phyloP scores from a whole-genome alignment of 331 rosid genomes.

The Arachis monticola region DNA sequence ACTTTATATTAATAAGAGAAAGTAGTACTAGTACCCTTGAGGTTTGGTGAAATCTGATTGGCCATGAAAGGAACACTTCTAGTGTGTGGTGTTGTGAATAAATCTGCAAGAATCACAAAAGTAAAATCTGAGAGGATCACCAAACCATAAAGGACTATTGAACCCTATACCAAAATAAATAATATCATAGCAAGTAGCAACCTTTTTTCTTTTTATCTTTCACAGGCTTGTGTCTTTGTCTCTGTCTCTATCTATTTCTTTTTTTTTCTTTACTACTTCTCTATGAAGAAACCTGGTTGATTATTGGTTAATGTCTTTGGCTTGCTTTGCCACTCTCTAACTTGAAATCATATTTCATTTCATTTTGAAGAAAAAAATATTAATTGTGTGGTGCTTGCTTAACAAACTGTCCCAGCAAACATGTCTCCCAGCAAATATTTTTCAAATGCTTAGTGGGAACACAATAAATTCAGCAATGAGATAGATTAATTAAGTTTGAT shows the following conservation, averaged over 20 bases:
- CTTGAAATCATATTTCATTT: conserved; percentile 43
- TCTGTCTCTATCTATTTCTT: conserved; percentile 53
- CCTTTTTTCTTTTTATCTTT: conserved; percentile 45
- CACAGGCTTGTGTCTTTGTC: conserved; percentile 32
- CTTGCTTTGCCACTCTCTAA: conserved; percentile 48
- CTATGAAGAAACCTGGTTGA: conserved; percentile 58
- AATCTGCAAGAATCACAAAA: conserved; percentile 84
- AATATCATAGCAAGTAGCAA: not conserved
- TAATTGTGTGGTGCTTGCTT: conserved; percentile 41
- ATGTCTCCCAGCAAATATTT: conserved; percentile 48
- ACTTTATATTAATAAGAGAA: conserved; percentile 6
- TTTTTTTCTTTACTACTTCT: conserved; percentile 44
- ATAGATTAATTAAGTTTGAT: conserved; percentile 13
- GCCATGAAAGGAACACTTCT: conserved; percentile 99
- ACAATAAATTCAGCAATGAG: conserved; percentile 41
- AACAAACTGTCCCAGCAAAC: conserved; percentile 55
- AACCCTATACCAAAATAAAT: conserved; percentile 38
- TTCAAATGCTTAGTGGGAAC: conserved; percentile 16
- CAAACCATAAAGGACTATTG: conserved; percentile 38
- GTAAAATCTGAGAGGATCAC: conserved; percentile 60
- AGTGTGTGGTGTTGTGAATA: conserved; percentile 73
- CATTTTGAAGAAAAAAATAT: conserved; percentile 36
- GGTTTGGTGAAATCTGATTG: conserved; percentile 86
- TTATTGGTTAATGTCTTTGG: conserved; percentile 46
- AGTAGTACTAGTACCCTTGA: conserved; percentile 54